Base-by-base conservation (phyloP, 169 alveolate species). In the Neospora caninum region DNA sequence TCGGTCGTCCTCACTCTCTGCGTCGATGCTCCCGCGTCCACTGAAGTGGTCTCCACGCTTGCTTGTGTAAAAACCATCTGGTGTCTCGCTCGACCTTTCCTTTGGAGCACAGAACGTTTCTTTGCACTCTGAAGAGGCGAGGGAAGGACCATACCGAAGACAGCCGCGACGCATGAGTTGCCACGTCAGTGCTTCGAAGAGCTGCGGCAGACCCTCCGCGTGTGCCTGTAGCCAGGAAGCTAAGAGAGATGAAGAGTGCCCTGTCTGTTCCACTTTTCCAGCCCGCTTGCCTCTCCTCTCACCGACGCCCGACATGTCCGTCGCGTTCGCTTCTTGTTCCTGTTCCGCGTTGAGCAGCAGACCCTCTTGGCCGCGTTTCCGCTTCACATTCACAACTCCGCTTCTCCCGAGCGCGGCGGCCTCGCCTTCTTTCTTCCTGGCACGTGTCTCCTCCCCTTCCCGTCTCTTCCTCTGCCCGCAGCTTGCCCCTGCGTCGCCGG, bases 191-290 rank as follows among this genome's bases (percentile, higher is more conserved):
- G 53, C 34, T 29, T 82, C 69, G 64, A 82, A 82, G 16, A 82
- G 64, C 89, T 82, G 39, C 27, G 89, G 89, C 20, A 82, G 89
- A 41, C 89, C 39, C 31, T 10, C 67, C 13, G 89, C 89, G n/a
- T 38, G 73, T 1, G 73, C 73, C 73, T 64, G 73, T 22, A 64
- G 73, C 73, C 73, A 64, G 34, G 34, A 7, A 64, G 73, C 1
- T 27, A 64, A 22, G n/a, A 64, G 73, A 64, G 73, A 27, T 1
- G 73, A 22, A 7, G 73, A 13, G 73, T 13, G 1, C 20, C 7
- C 34, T 73, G 22, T 36, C 84, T 73, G 2, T 43, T 6, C 45
- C 1, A 22, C 43, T n/a, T 41, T 13, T 22, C 27, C 43, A 1
- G 4, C 73, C 20, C 73, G 25, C 25, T 22, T 29, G 7, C 73